Percentiles rank a stretch among this genome's conserved stretches.
These are phyloP conservation scores for Aquilaria malaccensis DNA, from an alignment of 345 rosid species.

Conservation along the genomic window DNA sequence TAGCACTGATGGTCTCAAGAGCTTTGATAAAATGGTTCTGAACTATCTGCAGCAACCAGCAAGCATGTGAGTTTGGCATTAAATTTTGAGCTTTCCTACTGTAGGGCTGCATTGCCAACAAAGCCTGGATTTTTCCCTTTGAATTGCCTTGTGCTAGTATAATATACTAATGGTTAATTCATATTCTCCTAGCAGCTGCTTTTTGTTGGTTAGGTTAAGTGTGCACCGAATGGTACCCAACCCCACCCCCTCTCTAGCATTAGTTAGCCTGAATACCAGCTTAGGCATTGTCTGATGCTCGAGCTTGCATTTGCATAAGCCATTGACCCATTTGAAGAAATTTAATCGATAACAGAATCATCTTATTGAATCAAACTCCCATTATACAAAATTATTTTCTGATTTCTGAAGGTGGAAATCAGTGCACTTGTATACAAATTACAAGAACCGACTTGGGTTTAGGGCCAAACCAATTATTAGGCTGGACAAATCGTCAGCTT, in stretches of 20 bases:
- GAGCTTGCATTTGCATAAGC: too few species aligned
- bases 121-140: not conserved
- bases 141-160: not conserved
- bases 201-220: not conserved
- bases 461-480: not conserved
- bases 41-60: conserved; percentile 70
- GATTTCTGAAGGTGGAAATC: not conserved
- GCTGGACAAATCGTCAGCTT: not conserved
- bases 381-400: not conserved
- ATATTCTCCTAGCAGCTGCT: not conserved
- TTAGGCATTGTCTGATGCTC: too few species aligned
- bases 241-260: too few species aligned
- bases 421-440: not conserved
- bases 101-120: not conserved
- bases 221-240: not conserved
- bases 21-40: conserved; percentile 68
- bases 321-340: too few species aligned
- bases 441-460: not conserved
- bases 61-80: conserved; percentile 49
- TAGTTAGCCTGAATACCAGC: not conserved
- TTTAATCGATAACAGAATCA: too few species aligned
- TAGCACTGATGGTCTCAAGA: conserved; percentile 50
- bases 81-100: not conserved
- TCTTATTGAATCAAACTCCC: too few species aligned
- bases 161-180: not conserved